phyloP scores from a whole-genome alignment of 2,329 filamentous ascomycete species.

The Calonectria fujianensis region DNA sequence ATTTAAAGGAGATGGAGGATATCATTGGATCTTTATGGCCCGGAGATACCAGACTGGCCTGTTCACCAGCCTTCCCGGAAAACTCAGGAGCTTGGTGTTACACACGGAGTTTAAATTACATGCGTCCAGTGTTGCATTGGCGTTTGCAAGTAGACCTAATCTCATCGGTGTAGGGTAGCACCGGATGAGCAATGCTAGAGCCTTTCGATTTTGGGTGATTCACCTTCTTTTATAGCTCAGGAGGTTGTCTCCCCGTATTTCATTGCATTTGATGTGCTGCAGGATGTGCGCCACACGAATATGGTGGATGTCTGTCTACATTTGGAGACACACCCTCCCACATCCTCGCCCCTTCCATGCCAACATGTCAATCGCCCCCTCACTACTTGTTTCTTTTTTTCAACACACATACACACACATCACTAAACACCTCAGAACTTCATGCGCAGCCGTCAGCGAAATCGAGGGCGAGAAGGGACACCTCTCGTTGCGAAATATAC shows the following conservation, averaged over 20 bases:
- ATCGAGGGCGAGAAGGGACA: neutral
- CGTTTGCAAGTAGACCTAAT: neutral
- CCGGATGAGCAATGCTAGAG: neutral
- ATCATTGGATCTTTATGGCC: neutral
- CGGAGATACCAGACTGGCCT: neutral
- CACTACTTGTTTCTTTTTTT: neutral
- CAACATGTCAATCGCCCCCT: neutral
- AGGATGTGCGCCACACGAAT: neutral
- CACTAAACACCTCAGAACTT: slow-evolving; percentile 1
- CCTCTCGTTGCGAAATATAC: neutral
- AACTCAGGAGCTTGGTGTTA: neutral
- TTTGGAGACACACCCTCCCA: neutral
- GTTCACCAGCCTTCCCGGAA: neutral
- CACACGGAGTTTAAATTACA: neutral
- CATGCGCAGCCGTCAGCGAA: slow-evolving; percentile 18
- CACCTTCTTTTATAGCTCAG: neutral
- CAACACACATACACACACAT: no score
- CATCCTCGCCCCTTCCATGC: neutral
- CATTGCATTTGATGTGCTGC: neutral
- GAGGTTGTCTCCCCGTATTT: neutral
- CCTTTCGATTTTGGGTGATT: neutral
- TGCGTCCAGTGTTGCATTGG: neutral
- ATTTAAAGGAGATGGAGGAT: neutral
- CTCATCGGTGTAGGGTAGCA: neutral
- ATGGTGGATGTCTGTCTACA: neutral